phyloP scores from a whole-genome alignment of 768 basidiomycete species.

The Suillus ampliporus region DNA sequence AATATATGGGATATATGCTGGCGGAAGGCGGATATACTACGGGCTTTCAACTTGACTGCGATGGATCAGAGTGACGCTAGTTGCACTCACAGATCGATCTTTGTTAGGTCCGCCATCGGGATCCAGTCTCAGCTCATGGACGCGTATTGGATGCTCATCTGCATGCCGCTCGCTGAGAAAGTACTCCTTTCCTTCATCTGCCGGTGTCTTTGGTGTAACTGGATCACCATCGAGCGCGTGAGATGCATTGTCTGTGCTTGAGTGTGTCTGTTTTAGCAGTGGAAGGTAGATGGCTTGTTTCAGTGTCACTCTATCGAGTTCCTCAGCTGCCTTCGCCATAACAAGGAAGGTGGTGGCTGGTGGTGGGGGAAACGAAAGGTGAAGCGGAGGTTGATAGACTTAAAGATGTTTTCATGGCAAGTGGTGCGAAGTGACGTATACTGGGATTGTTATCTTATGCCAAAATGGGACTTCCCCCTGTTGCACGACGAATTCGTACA shows the following conservation, averaged over 20 bases:
- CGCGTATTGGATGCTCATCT: conserved; percentile 71
- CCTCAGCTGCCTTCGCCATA: conserved; percentile 21
- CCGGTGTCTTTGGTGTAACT: conserved; percentile 83
- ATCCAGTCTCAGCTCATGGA: conserved; percentile 87
- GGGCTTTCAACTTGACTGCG: conserved; percentile 16
- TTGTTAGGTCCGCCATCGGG: conserved; percentile 90
- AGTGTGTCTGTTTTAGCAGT: background rate
- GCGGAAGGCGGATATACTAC: conserved; percentile 96
- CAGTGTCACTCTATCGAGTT: background rate
- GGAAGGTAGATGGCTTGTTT: background rate
- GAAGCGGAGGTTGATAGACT: conserved; percentile 4
- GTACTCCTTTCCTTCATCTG: conserved; percentile 91
- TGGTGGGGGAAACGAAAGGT: background rate
- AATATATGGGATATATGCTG: conserved; percentile 87
- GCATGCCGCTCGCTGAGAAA: conserved; percentile 63
- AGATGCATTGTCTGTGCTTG: background rate
- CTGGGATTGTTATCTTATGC: background rate
- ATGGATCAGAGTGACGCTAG: background rate
- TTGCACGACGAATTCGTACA: background rate
- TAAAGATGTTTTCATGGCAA: conserved; percentile 1
- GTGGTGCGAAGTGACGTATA: conserved; percentile 2
- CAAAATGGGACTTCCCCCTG: background rate
- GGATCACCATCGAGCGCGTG: conserved; percentile 23
- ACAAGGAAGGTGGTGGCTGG: background rate
- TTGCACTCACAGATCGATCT: conserved; percentile 72